Evolutionary conservation across 2,329 filamentous ascomycete species (phyloP), one percentile per base, ranked within the genome.

Genomic region (Paecilomyces variotii): DNA sequence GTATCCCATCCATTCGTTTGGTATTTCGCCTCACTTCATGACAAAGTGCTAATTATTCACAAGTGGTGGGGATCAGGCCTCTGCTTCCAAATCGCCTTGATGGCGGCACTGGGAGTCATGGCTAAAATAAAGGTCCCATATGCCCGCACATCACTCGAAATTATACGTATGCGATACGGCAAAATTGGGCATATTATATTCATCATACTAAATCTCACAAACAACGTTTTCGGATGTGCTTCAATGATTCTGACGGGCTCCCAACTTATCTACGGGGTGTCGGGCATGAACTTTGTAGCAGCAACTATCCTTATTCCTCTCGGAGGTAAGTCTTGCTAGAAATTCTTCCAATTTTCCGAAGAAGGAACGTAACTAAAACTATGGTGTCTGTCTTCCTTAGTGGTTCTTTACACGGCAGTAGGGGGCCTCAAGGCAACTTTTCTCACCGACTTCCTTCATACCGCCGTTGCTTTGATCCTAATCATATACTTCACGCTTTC

Each of bases 381-480:
- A 19, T 19, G 19, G 19, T 19, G 19, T 19, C 19, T 27, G 1
- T 55, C 24, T 51, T 61, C 10, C 62, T 10, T 50, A 77, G 76
- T 79, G 5, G 77, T 79, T 0, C 63, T 78, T 1, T 80, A 81
- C 59, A 80, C 79, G 0, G 76, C 75, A 0, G 76, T 80, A 2
- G 79, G 79, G 5, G 79, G 79, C 2, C 63, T 80, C 3, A 80
- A 80, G 57, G 78, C 79, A 0, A 81, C 79, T 0, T 80, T 81
- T 57, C 61, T 80, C 5, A 80, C 79, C 0, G 79, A 81, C 59
- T 80, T 75, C 51, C 60, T 80, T 2, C 79, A 82, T 58, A 82
- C 80, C 0, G 70, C 75, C 0, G 73, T 81, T 54, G 77, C 77
- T 1, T 62, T 81, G 3, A 75, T 82, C 28, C 68, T 82, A 3